phyloP scores from a whole-genome alignment of 768 basidiomycete species.

The Leccinum fibrillosum region DNA sequence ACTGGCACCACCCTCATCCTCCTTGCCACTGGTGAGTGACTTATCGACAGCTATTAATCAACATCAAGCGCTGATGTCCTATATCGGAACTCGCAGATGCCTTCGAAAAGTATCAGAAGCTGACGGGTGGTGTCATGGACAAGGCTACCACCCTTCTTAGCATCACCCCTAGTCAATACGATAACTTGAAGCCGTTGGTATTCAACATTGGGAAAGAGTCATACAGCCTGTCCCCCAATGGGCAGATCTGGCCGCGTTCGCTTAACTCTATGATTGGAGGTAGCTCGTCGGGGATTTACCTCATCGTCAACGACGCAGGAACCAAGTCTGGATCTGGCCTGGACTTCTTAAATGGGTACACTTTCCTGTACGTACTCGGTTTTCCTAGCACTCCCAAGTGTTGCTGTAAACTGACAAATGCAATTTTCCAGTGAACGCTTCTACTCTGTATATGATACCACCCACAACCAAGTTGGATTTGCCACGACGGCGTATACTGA shows the following conservation, averaged over 20 bases:
- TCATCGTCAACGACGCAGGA: slow-evolving; percentile 25
- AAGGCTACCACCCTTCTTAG: slow-evolving; percentile 22
- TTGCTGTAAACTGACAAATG: neutral
- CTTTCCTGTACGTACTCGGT: slow-evolving; percentile 8
- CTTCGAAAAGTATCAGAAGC: slow-evolving; percentile 13
- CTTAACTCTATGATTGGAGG: slow-evolving; percentile 32
- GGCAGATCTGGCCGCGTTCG: slow-evolving; percentile 36
- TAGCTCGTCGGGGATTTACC: slow-evolving; percentile 21
- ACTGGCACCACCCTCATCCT: slow-evolving; percentile 30
- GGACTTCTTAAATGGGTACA: slow-evolving; percentile 20
- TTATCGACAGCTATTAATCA: neutral
- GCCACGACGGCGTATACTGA: slow-evolving; percentile 36
- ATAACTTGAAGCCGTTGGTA: slow-evolving; percentile 17
- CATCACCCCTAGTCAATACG: slow-evolving; percentile 21
- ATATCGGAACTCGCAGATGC: slow-evolving; percentile 15
- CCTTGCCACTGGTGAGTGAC: slow-evolving; percentile 22
- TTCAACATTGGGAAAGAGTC: slow-evolving; percentile 21
- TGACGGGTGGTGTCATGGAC: slow-evolving; percentile 28
- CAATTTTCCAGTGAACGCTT: slow-evolving; percentile 33
- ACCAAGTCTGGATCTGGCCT: slow-evolving; percentile 7
- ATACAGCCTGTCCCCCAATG: slow-evolving; percentile 20
- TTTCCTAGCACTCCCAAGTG: neutral
- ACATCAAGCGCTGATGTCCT: neutral
- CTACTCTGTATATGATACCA: slow-evolving; percentile 42
- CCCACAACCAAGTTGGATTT: slow-evolving; percentile 38